Evolutionary conservation across 106 monocot genomes (phyloP), one percentile per base, ranked within the genome.

Genomic region (Posidonia australis): DNA sequence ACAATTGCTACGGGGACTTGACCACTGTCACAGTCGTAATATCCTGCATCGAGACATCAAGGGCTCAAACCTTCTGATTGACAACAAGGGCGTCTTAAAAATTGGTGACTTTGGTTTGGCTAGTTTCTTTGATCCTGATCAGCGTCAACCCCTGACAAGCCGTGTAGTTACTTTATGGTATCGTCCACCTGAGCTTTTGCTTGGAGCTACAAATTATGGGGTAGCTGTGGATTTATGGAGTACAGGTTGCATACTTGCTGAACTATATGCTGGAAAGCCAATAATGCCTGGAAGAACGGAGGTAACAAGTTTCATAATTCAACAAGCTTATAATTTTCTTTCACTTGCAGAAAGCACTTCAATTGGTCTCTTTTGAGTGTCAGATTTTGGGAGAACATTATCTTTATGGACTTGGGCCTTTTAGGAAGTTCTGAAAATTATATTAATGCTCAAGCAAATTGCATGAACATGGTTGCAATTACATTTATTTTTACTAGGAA

Each of bases 171-270:
- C 70, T 62, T 49, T 71, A 19, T 71, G 70, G 70, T 71, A 71
- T 32, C 60, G 70, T 11, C 70, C 70, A 5, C 70, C 70, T 11
- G 70, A 71, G n/a, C 70, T 71, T 71, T 30, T 71, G 25, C 61
- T 71, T n/a, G 70, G 70, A 26, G 70, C 70, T 16, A 71, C 70
- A 29, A 62, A 71, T 59, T 71, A 71, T 52, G 70, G 70, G 18
- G 70, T 62, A 51, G 70, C 70, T 51, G 70, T 71, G 22, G 70
- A 71, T 47, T 62, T 71, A n/a, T 71, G 70, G 70, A 71, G 70
- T 25, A 47, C 70, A 31, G 70, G 70, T 24, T 71, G 70, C 14
- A 71, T 71, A 29, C 32, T 71, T 9, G 70, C 70, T 41, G 70
- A 71, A 52, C 28, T 71, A 0, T 71, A 71, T 23, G 60, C 62